Base-by-base conservation (phyloP, 495 filamentous ascomycete genomes). In the Aspergillus saccharolyticus region DNA sequence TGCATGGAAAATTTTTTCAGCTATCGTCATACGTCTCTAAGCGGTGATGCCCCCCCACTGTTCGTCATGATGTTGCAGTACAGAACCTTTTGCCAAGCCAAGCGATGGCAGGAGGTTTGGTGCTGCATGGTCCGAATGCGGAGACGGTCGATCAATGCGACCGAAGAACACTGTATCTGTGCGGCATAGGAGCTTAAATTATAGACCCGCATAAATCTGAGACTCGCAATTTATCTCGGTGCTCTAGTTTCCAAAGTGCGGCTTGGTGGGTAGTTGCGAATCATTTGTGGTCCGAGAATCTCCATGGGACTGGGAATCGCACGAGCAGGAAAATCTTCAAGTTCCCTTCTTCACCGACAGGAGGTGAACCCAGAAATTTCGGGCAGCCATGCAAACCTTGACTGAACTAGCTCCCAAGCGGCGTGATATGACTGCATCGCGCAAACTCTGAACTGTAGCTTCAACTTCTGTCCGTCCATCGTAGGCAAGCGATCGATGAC, bases 401-500 rank as follows among this genome's bases (percentile, higher is more conserved):
- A 39, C 17, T 19, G 22, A 28, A 25, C 24, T 50, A 50, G 47
- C 47, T 24, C 17, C 24, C 24, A 50, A 16, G 28, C 22, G 24
- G 47, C n/a, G 42, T 21, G 59, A 51, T 28, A 49, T 57, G 54
- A 57, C 46, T 54, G 56, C 22, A 24, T 55, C 39, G 60, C 52
- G 20, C 28, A 42, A 55, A 54, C 24, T 44, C 24, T 47, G 16
- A 15, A 4, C 45, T 45, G 55, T 14, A 30, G 14, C 47, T 50
- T 30, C 47, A 17, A 17, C n/a, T 15, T 47, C 44, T 2, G 22
- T 28, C 3, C 15, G 22, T 28, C 3, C 15, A 49, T 49, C 46
- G 46, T 25, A 20, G 4, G 20, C 44, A 20, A 48, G 17, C 22
- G 58, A 50, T 58, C 48, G 53, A 63, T 66, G 64, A 66, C 64